Evolutionary conservation across 345 rosid species (phyloP), one percentile per base, ranked within the genome.

Genomic region (Raphanus sativus): DNA sequence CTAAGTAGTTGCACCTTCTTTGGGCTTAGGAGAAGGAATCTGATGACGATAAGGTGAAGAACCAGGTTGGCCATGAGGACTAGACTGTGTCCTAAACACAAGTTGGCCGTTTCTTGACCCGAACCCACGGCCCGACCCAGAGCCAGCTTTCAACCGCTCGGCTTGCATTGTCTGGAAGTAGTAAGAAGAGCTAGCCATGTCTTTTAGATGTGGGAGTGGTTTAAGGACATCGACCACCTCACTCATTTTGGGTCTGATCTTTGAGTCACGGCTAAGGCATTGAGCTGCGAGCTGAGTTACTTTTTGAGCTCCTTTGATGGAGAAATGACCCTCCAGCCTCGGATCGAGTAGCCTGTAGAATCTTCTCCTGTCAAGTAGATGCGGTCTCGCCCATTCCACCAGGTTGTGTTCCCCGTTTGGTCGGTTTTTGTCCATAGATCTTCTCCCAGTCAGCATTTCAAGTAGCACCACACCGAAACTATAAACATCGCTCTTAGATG

Each of bases 351-450:
- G 69, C 63, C 92, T 42, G 78, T 91, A 89, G 84, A 89, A 86
- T 80, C 90, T 86, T 84, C 94, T 85, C 76, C 86, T 86, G 82
- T 91, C 97, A 17, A 86, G 85, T 5, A 91, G 86, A 86, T 86
- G 86, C 26, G 94, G 97, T 67, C 91, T 81, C 4, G 96, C 96
- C 96, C 96, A 91, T 81, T 89, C 93, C n/a, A 90, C 93, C 0
- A 90, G 88, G 75, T 90, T 90, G 63, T 90, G 92, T 54, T 90
- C 93, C n/a, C 93, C 92, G 59, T 82, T 90, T 3, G 93, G 96
- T 56, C 93, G 80, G 83, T 81, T 90, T 83, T 90, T 90, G 76
- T 90, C 96, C 93, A 90, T 90, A 29, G 96, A 90, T 83, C 96
- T 86, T 76, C 96, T 83, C 55, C 96, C 96, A 52, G 89, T 87